Evolutionary conservation across 306 rosid genomes (phyloP).

Genomic region (Styphnolobium japonicum): DNA sequence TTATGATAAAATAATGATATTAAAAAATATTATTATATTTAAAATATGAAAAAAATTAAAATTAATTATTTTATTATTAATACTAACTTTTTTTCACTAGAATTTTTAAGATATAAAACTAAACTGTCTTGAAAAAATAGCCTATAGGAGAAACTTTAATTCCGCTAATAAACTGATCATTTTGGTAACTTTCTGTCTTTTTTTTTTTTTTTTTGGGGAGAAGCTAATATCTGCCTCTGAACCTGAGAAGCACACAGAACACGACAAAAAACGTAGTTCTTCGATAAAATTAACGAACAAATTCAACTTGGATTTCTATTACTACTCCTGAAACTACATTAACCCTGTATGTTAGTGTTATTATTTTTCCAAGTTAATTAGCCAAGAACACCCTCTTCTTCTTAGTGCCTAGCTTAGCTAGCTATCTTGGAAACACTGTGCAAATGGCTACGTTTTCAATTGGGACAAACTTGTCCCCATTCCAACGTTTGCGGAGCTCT

Average conservation of each 20-base stretch:
- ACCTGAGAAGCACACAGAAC: not conserved
- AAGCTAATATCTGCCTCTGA: too few relatives aligned
- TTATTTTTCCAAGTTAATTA: not conserved
- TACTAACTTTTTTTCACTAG: too few relatives aligned
- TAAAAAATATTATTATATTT: too few relatives aligned
- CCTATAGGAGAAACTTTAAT: too few relatives aligned
- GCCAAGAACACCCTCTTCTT: not conserved
- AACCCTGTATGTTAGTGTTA: not conserved
- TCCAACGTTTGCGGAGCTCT: conserved; percentile 35
- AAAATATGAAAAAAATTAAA: too few relatives aligned
- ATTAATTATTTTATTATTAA: too few relatives aligned
- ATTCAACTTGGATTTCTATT: not conserved
- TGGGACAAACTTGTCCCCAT: conserved; percentile 44
- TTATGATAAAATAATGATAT: too few relatives aligned
- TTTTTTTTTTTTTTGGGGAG: too few relatives aligned
- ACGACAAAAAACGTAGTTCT: not conserved
- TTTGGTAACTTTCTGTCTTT: too few relatives aligned
- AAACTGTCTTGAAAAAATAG: too few relatives aligned
- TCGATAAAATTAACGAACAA: not conserved
- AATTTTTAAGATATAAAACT: too few relatives aligned
- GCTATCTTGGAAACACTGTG: not conserved
- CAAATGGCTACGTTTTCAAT: conserved; percentile 63
- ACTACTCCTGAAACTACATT: not conserved
- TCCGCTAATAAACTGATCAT: too few relatives aligned
- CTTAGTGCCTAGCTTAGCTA: not conserved